Conservation (phyloP, 208 protist genomes). For the Trypanosoma vivax region DNA sequence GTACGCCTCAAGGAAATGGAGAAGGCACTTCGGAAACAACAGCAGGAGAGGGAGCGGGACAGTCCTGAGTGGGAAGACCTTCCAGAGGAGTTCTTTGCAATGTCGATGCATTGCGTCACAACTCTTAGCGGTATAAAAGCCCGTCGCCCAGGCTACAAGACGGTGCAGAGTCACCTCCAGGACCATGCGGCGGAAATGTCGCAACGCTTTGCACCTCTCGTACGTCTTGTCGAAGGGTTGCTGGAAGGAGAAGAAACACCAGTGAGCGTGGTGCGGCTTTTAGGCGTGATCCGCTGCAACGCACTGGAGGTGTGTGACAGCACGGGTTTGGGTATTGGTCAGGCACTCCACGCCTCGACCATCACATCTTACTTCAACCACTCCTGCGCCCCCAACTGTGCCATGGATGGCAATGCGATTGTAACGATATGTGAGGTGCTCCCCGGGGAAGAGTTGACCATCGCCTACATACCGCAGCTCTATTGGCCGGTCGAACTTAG, state of each 20-base stretch:
- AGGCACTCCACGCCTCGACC: conserved; percentile 53
- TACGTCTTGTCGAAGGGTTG: conserved; percentile 39
- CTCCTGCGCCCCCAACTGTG: conserved; percentile 77
- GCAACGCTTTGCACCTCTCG: conserved; percentile 46
- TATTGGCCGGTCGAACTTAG: conserved; percentile 75
- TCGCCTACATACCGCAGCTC: conserved; percentile 82
- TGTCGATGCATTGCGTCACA: conserved; percentile 66
- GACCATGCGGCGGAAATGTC: conserved; percentile 54
- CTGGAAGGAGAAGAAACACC: conserved; percentile 16
- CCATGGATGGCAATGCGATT: conserved; percentile 47
- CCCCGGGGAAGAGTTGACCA: conserved; percentile 66
- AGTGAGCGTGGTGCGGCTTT: conserved; percentile 29
- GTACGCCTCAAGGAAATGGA: conserved; percentile 49
- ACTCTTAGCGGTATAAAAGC: conserved; percentile 42
- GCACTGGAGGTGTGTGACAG: conserved; percentile 55
- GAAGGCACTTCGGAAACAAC: conserved; percentile 18
- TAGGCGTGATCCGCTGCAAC: conserved; percentile 80
- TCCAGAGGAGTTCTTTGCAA: conserved; percentile 59
- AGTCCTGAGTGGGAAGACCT: conserved; percentile 9
- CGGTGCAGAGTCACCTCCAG: conserved; percentile 31
- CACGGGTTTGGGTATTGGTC: conserved; percentile 58
- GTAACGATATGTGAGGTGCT: conserved; percentile 50
- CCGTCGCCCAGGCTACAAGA: conserved; percentile 30
- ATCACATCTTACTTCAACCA: conserved; percentile 81
- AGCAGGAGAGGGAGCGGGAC: conserved; percentile 7